A percentile compares a stretch with the other conserved stretches of the same genome.
These are phyloP conservation scores for Nitzschia putrida DNA, from an alignment of 108 stramenopile species.

Conservation along the genomic window DNA sequence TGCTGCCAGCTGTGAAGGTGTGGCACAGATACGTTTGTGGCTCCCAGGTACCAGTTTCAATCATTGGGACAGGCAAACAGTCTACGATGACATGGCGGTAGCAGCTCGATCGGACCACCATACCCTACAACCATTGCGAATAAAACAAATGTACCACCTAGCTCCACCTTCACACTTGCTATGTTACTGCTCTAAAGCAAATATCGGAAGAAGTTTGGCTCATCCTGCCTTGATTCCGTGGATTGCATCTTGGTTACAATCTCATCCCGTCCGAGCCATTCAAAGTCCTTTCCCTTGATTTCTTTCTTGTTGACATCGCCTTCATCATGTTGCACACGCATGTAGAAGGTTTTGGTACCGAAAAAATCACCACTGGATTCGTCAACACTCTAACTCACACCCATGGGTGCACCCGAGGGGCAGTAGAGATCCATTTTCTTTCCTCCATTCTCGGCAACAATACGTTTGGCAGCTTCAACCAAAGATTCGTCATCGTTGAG, in stretches of 20 bases:
- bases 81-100: too few species aligned
- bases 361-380: slow-evolving; percentile 38
- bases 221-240: slow-evolving; percentile 49
- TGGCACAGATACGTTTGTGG: too few species aligned
- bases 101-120: too few species aligned
- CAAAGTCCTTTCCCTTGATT: slow-evolving; percentile 58
- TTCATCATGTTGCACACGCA: slow-evolving; percentile 69
- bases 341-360: slow-evolving; percentile 82
- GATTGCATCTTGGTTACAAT: slow-evolving; percentile 54
- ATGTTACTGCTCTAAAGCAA: too few species aligned
- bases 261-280: slow-evolving; percentile 77
- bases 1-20: too few species aligned
- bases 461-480: slow-evolving; percentile 57
- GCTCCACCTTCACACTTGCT: too few species aligned
- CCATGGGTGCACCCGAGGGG: slow-evolving; percentile 66
- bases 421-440: slow-evolving; percentile 57
- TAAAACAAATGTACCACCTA: too few species aligned
- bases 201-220: slow-evolving; percentile 78
- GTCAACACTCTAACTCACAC: slow-evolving; percentile 57
- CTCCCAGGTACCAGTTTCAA: too few species aligned
- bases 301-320: slow-evolving; percentile 47
- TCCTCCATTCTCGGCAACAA: slow-evolving; percentile 33
- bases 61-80: too few species aligned
- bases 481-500: slow-evolving; percentile 57
- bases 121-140: too few species aligned